A percentile compares a stretch with the other conserved stretches of the same genome.
These are phyloP conservation scores for Eucalyptus urophylla DNA, from an alignment of 345 rosid species.

Conservation along the genomic window DNA sequence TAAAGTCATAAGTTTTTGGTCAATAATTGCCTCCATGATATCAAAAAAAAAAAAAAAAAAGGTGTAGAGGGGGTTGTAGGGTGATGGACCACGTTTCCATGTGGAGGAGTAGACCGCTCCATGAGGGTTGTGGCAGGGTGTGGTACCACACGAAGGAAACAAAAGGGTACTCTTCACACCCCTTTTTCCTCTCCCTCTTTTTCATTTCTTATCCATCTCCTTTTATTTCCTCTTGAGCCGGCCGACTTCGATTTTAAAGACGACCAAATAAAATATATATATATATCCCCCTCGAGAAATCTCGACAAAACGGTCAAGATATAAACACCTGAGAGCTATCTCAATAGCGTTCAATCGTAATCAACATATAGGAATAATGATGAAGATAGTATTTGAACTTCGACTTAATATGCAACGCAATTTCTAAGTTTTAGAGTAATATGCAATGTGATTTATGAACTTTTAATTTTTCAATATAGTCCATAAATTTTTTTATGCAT, in stretches of 20 bases:
- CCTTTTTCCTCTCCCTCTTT: not conserved
- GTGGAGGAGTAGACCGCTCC: not conserved
- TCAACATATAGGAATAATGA: not conserved
- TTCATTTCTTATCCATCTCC: not conserved
- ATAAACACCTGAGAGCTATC: not conserved
- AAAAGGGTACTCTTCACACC: not conserved
- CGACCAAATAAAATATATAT: too few relatives aligned
- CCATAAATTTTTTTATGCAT: not conserved
- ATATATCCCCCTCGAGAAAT: not conserved
- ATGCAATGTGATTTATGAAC: accelerated
- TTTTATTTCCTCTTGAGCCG: not conserved
- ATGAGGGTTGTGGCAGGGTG: not conserved
- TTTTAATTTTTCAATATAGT: too few relatives aligned
- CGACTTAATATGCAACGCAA: accelerated
- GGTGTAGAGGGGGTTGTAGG: not conserved
- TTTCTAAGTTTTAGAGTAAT: too few relatives aligned
- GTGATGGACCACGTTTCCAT: not conserved
- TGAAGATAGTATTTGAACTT: not conserved
- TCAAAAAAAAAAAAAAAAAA: not conserved
- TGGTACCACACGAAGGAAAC: not conserved
- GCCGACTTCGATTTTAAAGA: not conserved
- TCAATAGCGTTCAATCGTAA: accelerated
- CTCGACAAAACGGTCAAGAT: not conserved
- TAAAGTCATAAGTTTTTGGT: not conserved
- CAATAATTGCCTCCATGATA: not conserved